Base-by-base conservation (phyloP, 2,329 filamentous ascomycete genomes). In the Xylaria sp. region DNA sequence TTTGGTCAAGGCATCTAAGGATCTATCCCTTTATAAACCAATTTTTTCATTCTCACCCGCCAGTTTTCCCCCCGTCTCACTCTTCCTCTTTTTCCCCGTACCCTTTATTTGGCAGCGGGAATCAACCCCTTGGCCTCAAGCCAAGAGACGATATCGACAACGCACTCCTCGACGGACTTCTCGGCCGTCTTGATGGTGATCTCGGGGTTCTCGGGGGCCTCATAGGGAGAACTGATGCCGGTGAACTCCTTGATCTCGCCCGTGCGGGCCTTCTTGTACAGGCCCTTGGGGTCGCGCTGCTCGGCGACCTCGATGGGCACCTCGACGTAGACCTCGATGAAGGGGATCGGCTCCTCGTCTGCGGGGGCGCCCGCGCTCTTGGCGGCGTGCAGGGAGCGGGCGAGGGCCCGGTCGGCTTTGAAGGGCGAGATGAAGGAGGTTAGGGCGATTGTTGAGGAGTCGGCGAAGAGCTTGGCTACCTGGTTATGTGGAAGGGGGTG, bases 371-470 rank as follows among this genome's bases (percentile, higher is more conserved):
- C 86, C 82, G 44, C 81, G 77, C 66, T 88, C 10, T 48, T 84
- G 1, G 88, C 85, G 72, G 87, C 86, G 83, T 99, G 96, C 76
- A 99, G 84, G 72, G 90, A 85, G 68, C 96, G 90, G 9, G 96
- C 96, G 51, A 92, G 87, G 73, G 93, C 86, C 67, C 96, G 90
- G 84, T 99, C 96, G 41, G 91, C 91, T 66, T 89, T 89, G 87
- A 98, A 98, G 0, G 96, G 96, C 1, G 93, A 97, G 85, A 99
- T 99, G 86, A 99, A 99, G 70, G 92, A 96, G 63, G 96, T 97
- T 74, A 99, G 90, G 73, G 95, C 93, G 76, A 98, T 89, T 66
- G 92, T 92, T 72, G 92, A 90, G 63, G 90, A 90, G 84, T 99
- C 96, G 71, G 96, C 94, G 82, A 99, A 99, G 73, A 99, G 90